Base-by-base conservation (phyloP, 345 rosid species). In the Isatis tinctoria region DNA sequence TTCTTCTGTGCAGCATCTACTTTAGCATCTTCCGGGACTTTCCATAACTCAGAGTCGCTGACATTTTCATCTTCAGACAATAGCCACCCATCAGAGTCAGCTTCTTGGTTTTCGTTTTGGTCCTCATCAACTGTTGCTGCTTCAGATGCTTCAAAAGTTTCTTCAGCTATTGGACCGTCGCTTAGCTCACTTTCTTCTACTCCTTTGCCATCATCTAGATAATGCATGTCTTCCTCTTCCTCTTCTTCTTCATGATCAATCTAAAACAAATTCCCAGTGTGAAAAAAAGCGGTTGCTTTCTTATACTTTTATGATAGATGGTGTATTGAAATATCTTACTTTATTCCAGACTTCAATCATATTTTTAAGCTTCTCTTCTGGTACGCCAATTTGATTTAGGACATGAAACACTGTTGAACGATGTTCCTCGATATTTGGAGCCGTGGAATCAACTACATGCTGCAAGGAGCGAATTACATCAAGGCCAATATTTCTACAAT, bases 321-420 rank as follows among this genome's bases (percentile, higher is more conserved):
- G 74, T 51, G 60, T 63, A 18, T 1, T 0, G 8, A 20, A 62
- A 32, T 18, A 5, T 8, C 62, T 63, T 72, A 92, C 99, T 91
- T 94, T 91, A 64, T 91, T 94, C 98, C 97, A 91, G 57, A 86
- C 97, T 88, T 94, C 96, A 67, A 91, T 83, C 97, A 94, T 90
- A 65, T 86, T 85, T 72, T 85, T 56, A 64, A 88, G 83, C 84
- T 90, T 94, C 81, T 88, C 97, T 61, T 85, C 84, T 14, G 96
- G 74, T n/a, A 94, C 97, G 70, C 98, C 96, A 60, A 91, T 92
- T 78, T 94, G 97, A 66, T 81, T 87, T 54, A 94, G 92, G 77
- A 90, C 93, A 77, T 82, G 85, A 82, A 91, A 81, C 60, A 90
- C 98, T 7, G 98, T 83, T 36, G 95, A 60, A 16, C 93, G 89